A percentile compares a stretch with the other conserved stretches of the same genome.
These are phyloP conservation scores for Podospora conica DNA, from an alignment of 495 filamentous ascomycete genomes.

Conservation along the genomic window DNA sequence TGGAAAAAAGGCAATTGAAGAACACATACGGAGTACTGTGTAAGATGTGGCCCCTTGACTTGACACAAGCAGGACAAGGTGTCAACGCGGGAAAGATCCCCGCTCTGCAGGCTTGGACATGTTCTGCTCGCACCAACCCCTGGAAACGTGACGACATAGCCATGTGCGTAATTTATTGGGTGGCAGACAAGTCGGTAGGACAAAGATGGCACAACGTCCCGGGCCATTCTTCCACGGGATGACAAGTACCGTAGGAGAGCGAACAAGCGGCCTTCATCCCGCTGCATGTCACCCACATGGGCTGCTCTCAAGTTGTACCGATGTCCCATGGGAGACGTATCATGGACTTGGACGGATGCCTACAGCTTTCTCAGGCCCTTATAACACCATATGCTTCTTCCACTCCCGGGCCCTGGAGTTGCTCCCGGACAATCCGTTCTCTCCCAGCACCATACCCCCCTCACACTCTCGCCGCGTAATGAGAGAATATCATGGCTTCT, in stretches of 20 bases:
- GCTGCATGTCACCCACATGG: not conserved
- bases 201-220: not conserved
- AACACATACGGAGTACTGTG: too few relatives aligned
- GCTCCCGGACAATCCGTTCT: not conserved
- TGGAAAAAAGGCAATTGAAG: not conserved
- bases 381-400: not conserved
- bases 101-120: not conserved
- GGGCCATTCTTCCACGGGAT: not conserved
- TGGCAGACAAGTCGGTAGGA: not conserved
- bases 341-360: not conserved
- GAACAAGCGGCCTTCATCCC: not conserved
- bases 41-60: not conserved
- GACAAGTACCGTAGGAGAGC: too few relatives aligned
- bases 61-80: not conserved
- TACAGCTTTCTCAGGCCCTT: not conserved
- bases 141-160: not conserved
- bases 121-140: not conserved
- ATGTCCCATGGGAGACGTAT: not conserved
- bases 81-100: not conserved
- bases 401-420: not conserved
- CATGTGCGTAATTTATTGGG: not conserved
- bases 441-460: not conserved
- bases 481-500: slow-evolving; percentile 60
- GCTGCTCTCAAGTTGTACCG: not conserved
- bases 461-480: slow-evolving; percentile 26